Evolutionary conservation across 1,284 basidiomycete species (phyloP).

Genomic region (Cutaneotrichosporon cutaneum): DNA sequence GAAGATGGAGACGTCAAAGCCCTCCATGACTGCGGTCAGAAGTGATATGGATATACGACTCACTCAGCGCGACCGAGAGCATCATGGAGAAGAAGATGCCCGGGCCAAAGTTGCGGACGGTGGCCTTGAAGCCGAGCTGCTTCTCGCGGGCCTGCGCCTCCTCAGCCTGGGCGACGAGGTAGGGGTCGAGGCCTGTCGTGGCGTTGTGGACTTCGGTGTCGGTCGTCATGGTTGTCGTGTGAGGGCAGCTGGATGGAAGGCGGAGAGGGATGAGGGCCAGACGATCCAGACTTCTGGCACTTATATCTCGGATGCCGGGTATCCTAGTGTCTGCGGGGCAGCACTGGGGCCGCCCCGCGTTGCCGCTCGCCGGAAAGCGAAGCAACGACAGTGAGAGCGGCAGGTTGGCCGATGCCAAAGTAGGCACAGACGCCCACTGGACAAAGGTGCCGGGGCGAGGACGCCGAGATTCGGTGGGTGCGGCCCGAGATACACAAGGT

Average conservation of each 20-base stretch:
- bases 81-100: conserved; percentile 22
- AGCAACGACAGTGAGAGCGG: too few relatives aligned
- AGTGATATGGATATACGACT: neutral
- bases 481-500: neutral
- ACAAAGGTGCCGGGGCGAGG: too few relatives aligned
- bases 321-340: too few relatives aligned
- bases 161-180: conserved; percentile 11
- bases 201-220: conserved; percentile 3
- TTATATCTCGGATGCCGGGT: too few relatives aligned
- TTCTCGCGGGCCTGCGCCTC: conserved; percentile 9
- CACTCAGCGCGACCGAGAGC: conserved; percentile 13
- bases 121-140: conserved; percentile 2
- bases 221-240: neutral
- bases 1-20: neutral
- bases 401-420: too few relatives aligned
- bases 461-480: neutral
- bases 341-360: too few relatives aligned
- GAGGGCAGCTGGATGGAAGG: neutral
- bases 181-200: conserved; percentile 10
- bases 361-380: too few relatives aligned
- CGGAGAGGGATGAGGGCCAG: neutral
- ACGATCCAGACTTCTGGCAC: neutral
- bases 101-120: conserved; percentile 9
- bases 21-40: conserved; percentile 15
- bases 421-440: too few relatives aligned